Conservation (phyloP, 768 basidiomycete genomes). For the Boletus vermiculosoides region DNA sequence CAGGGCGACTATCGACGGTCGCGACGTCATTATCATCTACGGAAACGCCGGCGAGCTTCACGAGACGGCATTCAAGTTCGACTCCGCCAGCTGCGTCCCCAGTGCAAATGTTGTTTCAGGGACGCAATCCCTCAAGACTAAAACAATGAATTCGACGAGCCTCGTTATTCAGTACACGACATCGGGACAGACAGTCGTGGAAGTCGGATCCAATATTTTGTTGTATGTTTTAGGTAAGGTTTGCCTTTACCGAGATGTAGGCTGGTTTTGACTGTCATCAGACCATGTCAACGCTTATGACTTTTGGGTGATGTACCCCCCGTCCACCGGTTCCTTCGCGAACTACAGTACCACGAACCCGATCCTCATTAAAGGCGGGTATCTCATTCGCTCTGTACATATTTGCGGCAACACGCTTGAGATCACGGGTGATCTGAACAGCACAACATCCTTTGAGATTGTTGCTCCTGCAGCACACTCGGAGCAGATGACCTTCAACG, state of each 20-base stretch:
- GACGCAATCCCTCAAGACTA: constrained; percentile 35
- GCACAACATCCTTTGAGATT: constrained; percentile 44
- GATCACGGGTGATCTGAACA: constrained; percentile 45
- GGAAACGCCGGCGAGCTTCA: constrained; percentile 48
- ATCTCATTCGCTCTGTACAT: constrained; percentile 43
- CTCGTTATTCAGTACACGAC: constrained; percentile 47
- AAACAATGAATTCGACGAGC: constrained; percentile 33
- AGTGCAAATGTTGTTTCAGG: constrained; percentile 23
- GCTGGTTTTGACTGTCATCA: constrained; percentile 17
- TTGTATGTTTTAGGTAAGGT: constrained; percentile 46
- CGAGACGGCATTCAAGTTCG: constrained; percentile 47
- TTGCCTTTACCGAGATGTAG: neutral
- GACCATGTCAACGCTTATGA: constrained; percentile 50
- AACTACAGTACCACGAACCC: constrained; percentile 41
- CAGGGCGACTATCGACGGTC: constrained; percentile 50
- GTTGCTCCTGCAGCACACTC: constrained; percentile 43
- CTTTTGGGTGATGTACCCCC: constrained; percentile 49
- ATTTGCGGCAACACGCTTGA: constrained; percentile 38
- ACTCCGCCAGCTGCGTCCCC: constrained; percentile 20
- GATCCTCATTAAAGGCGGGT: constrained; percentile 49
- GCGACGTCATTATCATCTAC: constrained; percentile 47
- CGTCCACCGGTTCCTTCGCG: constrained; percentile 35
- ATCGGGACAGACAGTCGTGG: constrained; percentile 45
- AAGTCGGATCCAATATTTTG: constrained; percentile 39
- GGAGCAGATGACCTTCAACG: constrained; percentile 45